Evolutionary conservation across 2,329 filamentous ascomycete genomes (phyloP).

Genomic region (Hawksworthiomyces lignivorus): DNA sequence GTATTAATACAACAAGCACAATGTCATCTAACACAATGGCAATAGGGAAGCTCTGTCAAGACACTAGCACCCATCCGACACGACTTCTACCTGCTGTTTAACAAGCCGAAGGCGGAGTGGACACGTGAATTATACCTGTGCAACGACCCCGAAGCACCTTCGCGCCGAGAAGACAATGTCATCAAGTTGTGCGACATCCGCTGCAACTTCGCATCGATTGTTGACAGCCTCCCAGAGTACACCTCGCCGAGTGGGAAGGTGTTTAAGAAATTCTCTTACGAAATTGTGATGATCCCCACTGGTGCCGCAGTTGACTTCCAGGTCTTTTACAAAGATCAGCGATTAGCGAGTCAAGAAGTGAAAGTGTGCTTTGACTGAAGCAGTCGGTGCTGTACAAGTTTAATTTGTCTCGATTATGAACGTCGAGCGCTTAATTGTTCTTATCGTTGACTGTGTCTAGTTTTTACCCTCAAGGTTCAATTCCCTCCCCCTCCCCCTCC

Average conservation of each 20-base stretch:
- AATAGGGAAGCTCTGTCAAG: constrained; percentile 9
- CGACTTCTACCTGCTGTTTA: constrained; percentile 10
- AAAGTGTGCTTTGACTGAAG: constrained; percentile 9
- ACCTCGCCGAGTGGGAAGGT: constrained; percentile 6
- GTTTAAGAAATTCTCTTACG: constrained; percentile 6
- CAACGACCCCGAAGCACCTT: constrained; percentile 6
- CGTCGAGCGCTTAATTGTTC: too few relatives aligned
- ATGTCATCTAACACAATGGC: too few relatives aligned
- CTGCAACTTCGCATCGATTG: constrained; percentile 9
- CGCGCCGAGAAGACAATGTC: constrained; percentile 7
- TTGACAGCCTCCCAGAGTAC: constrained; percentile 9
- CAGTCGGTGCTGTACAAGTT: too few relatives aligned
- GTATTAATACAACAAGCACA: too few relatives aligned
- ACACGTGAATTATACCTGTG: constrained; percentile 11
- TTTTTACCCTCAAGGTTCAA: too few relatives aligned
- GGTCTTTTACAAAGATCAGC: constrained; percentile 7
- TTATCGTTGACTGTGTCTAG: too few relatives aligned
- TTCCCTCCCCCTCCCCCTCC: too few relatives aligned
- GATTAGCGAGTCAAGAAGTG: constrained; percentile 7
- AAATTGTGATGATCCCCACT: constrained; percentile 12
- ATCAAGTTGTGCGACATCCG: constrained; percentile 9
- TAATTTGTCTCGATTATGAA: too few relatives aligned
- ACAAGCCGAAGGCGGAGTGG: constrained; percentile 6
- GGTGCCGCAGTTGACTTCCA: constrained; percentile 11
- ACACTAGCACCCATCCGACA: constrained; percentile 8